phyloP scores from a whole-genome alignment of 768 basidiomycete species.

The Termitomyces sp. region DNA sequence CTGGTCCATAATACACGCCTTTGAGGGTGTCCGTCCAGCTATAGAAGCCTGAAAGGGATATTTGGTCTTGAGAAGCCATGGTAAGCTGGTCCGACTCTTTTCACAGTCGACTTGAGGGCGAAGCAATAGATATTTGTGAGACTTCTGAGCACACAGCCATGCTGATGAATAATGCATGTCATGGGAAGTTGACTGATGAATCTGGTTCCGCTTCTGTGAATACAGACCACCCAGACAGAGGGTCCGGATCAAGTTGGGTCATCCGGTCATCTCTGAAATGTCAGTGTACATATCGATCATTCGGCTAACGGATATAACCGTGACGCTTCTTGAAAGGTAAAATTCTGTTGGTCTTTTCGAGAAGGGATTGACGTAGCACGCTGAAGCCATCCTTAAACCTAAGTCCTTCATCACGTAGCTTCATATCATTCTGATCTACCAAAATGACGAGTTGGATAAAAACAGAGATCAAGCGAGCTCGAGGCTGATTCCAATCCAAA shows the following conservation, averaged over 20 bases:
- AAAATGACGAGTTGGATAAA: not conserved
- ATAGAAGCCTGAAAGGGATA: conserved; percentile 47
- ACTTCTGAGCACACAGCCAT: not conserved
- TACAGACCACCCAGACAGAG: not conserved
- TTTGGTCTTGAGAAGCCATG: conserved; percentile 14
- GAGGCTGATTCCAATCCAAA: not conserved
- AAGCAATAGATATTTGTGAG: not conserved
- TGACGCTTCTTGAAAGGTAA: not conserved
- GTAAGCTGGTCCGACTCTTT: not conserved
- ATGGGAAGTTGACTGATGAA: not conserved
- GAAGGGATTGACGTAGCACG: not conserved
- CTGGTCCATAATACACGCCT: conserved; percentile 69
- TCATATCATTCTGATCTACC: not conserved
- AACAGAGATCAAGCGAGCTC: not conserved
- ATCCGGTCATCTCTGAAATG: not conserved
- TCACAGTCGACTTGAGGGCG: not conserved
- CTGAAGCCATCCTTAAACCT: not conserved
- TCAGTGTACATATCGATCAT: not conserved
- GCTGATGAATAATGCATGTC: not conserved
- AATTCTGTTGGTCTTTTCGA: not conserved
- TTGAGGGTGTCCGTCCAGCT: conserved; percentile 64
- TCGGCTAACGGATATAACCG: not conserved
- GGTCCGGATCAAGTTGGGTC: not conserved
- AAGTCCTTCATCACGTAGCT: not conserved
- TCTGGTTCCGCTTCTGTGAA: not conserved